Base-by-base conservation (phyloP, 2,329 filamentous ascomycete genomes). In the Dactylellina drechsleri region DNA sequence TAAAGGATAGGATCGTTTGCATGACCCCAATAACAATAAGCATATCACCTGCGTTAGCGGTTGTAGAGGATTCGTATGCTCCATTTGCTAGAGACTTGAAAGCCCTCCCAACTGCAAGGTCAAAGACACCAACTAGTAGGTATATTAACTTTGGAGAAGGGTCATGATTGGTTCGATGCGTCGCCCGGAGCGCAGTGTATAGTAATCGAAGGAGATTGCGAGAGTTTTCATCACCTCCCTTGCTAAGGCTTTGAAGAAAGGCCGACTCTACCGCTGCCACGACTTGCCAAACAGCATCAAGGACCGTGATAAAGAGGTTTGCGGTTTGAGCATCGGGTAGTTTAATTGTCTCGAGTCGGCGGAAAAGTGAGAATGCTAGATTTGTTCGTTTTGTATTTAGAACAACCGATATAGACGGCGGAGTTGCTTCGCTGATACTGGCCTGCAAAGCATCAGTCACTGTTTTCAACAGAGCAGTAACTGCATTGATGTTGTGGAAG, bases 1-100 rank as follows among this genome's bases (percentile, higher is more conserved):
- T 92, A 31, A 97, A 87, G 76, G 89, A 88, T 15, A 98, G 85
- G 78, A 92, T 91, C 36, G 91, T 91, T 82, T 97, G 93, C 43
- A 98, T 84, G 52, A 98, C 90, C 2, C 92, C 93, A 10, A 92
- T 97, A 52, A 99, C 83, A 49, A 98, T 88, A 2, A 90, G 90
- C 77, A 99, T 88, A 80, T 99, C 95, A 67, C 91, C 90, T 0
- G 93, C 91, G 0, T 86, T 86, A 60, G 89, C 87, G 13, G 50
- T 52, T 12, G 52, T 45, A 12, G 50, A 40, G 16, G 87, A 85
- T 0, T 84, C 81, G 80, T 99, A 95, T 13, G 98, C 87, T 62
- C 93, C 88, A 13, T 89, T 88, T 40, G 93, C 92, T 20, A 97
- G 85, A 20, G 90, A 88, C 47, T 91, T 89, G 84, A 99, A 94